phyloP scores from a whole-genome alignment of 2,329 filamentous ascomycete species.

The Hypoxylon sp. region DNA sequence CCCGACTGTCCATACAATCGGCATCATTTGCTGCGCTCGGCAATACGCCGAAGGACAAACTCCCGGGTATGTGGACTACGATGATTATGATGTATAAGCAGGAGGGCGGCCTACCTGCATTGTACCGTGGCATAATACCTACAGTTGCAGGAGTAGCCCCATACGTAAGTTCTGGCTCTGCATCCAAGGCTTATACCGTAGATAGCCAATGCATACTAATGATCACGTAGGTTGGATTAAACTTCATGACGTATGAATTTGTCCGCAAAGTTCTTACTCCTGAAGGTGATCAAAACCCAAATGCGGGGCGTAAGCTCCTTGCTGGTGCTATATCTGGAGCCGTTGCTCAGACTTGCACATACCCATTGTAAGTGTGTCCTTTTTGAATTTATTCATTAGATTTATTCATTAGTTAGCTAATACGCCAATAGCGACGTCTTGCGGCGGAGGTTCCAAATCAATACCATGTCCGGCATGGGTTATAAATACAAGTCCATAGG shows the following conservation, averaged over 20 bases:
- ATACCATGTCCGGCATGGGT: slow-evolving; percentile 98
- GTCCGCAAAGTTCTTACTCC: slow-evolving; percentile 87
- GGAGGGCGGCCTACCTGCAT: slow-evolving; percentile 85
- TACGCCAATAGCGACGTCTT: slow-evolving; percentile 79
- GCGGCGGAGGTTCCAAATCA: slow-evolving; percentile 95
- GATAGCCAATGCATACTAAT: slow-evolving; percentile 41
- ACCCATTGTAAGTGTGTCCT: slow-evolving; percentile 84
- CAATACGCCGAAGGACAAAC: slow-evolving; percentile 69
- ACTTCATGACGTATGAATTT: slow-evolving; percentile 98
- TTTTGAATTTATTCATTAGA: not conserved
- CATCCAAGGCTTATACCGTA: not conserved
- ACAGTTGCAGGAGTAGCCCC: slow-evolving; percentile 96
- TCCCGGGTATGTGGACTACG: slow-evolving; percentile 94
- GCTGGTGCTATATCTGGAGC: slow-evolving; percentile 96
- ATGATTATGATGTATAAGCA: slow-evolving; percentile 88
- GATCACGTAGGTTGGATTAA: slow-evolving; percentile 81
- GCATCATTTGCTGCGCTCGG: slow-evolving; percentile 91
- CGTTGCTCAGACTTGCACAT: slow-evolving; percentile 97
- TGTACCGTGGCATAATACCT: slow-evolving; percentile 96
- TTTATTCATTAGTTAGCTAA: slow-evolving; percentile 44
- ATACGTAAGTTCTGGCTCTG: slow-evolving; percentile 71
- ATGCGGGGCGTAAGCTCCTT: slow-evolving; percentile 82
- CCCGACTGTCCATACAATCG: slow-evolving; percentile 94
- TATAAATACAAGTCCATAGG: slow-evolving; percentile 92
- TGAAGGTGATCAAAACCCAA: slow-evolving; percentile 88